A percentile compares a stretch with the other conserved stretches of the same genome.
These are phyloP conservation scores for Lentinula detonsa DNA, from an alignment of 768 basidiomycete species.

Conservation along the genomic window DNA sequence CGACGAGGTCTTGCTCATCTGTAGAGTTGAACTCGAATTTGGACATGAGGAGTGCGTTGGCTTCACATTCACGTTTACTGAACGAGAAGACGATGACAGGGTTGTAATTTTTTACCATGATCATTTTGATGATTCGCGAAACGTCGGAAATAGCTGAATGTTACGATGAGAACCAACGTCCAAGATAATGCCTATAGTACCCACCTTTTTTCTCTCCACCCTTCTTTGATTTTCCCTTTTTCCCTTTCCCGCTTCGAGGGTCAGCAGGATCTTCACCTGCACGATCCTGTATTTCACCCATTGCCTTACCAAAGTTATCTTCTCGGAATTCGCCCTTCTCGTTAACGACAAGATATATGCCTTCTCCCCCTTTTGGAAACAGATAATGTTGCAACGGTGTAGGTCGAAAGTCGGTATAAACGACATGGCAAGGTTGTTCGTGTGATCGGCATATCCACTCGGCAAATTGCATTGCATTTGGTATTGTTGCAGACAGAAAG, in stretches of 20 bases:
- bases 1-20: constrained; percentile 85
- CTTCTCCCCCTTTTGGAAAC: constrained; percentile 94
- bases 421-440: constrained; percentile 97
- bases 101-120: constrained; percentile 96
- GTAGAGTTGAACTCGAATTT: constrained; percentile 93
- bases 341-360: constrained; percentile 97
- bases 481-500: constrained; percentile 98
- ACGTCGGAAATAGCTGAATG: constrained; percentile 81
- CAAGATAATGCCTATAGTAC: constrained; percentile 7
- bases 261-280: constrained; percentile 92
- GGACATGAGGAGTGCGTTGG: constrained; percentile 83
- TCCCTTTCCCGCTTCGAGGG: constrained; percentile 75
- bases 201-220: constrained; percentile 90
- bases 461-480: constrained; percentile 99
- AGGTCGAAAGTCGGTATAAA: constrained; percentile 98
- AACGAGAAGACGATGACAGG: constrained; percentile 99
- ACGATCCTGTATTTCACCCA: constrained; percentile 84
- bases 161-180: not conserved
- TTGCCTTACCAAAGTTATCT: constrained; percentile 96
- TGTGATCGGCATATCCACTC: constrained; percentile 99
- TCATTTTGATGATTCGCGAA: constrained; percentile 96
- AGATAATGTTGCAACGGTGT: constrained; percentile 98
- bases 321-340: constrained; percentile 97
- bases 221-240: constrained; percentile 89
- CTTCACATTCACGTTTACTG: constrained; percentile 97